phyloP scores from a whole-genome alignment of 768 basidiomycete species.

The Boletus eberwhitei region DNA sequence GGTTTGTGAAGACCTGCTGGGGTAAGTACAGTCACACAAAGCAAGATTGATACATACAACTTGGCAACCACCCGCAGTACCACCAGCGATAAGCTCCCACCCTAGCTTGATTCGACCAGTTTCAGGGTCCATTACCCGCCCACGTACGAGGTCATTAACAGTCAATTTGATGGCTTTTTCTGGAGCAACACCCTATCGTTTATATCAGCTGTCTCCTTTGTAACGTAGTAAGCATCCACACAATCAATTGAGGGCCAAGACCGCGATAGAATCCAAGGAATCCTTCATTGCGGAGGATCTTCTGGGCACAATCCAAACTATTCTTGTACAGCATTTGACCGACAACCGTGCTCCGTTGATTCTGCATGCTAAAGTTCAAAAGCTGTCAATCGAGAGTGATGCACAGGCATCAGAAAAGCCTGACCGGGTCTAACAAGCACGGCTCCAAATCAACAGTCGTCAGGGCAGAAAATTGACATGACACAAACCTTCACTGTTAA shows the following conservation, averaged over 20 bases:
- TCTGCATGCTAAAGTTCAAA: conserved; percentile 73
- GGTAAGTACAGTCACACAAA: conserved; percentile 16
- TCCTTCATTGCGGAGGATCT: conserved; percentile 94
- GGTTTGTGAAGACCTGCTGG: conserved; percentile 89
- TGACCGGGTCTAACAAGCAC: conserved; percentile 54
- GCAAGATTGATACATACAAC: conserved; percentile 60
- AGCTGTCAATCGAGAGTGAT: background rate
- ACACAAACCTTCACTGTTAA: conserved; percentile 65
- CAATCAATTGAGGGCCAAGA: conserved; percentile 90
- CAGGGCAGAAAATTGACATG: background rate
- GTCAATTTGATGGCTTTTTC: conserved; percentile 99
- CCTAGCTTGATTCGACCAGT: conserved; percentile 88
- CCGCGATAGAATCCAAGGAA: conserved; percentile 95
- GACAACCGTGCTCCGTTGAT: conserved; percentile 94
- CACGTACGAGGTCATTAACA: conserved; percentile 88
- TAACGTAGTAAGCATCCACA: conserved; percentile 31
- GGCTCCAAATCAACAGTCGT: conserved; percentile 6
- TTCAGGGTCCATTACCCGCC: conserved; percentile 85
- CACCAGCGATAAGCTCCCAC: conserved; percentile 95
- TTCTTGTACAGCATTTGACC: conserved; percentile 97
- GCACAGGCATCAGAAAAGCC: conserved; percentile 1
- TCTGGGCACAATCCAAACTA: conserved; percentile 88
- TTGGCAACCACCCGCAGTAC: conserved; percentile 93
- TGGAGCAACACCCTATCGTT: conserved; percentile 79
- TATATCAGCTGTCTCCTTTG: conserved; percentile 6